These are phyloP conservation scores for Olyra latifolia DNA, from an alignment of 176 grass and related monocot genomes.

Conservation along the genomic window DNA sequence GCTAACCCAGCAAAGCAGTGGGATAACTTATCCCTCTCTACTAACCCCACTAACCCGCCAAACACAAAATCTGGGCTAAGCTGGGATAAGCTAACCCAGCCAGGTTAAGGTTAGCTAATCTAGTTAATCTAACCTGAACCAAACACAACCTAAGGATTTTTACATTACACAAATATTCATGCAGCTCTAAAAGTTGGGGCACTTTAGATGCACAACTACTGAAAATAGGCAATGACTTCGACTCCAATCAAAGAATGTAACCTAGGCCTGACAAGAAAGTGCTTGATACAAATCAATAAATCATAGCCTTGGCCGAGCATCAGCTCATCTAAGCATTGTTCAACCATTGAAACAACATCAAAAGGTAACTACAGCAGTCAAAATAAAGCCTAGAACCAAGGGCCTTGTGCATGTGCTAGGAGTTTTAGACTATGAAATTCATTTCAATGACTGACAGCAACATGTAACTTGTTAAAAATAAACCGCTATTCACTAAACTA, in stretches of 20 bases:
- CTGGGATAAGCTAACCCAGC: no score
- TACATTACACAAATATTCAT: background rate
- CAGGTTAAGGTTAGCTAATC: no score
- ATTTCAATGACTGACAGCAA: slow-evolving; percentile 9
- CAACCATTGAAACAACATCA: slow-evolving; percentile 10
- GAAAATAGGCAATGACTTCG: background rate
- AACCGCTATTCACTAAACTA: background rate
- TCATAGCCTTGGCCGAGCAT: slow-evolving; percentile 8
- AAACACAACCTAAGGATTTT: no score
- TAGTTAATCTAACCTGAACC: no score
- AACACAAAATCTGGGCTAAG: no score
- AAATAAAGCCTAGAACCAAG: slow-evolving; percentile 3
- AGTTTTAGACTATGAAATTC: background rate
- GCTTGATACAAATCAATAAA: slow-evolving; percentile 27
- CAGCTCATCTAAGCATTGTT: background rate
- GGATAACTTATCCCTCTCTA: no score
- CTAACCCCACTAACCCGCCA: no score
- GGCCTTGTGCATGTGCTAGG: background rate
- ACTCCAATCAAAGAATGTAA: background rate
- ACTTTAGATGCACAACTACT: background rate
- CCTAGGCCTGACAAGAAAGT: background rate
- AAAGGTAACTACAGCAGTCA: background rate
- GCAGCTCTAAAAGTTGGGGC: background rate
- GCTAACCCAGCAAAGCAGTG: no score
- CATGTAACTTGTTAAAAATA: slow-evolving; percentile 1